A percentile compares a stretch with the other conserved stretches of the same genome.
phyloP scores from a whole-genome alignment of 2,329 filamentous ascomycete species.

The Diaporthe velutina region DNA sequence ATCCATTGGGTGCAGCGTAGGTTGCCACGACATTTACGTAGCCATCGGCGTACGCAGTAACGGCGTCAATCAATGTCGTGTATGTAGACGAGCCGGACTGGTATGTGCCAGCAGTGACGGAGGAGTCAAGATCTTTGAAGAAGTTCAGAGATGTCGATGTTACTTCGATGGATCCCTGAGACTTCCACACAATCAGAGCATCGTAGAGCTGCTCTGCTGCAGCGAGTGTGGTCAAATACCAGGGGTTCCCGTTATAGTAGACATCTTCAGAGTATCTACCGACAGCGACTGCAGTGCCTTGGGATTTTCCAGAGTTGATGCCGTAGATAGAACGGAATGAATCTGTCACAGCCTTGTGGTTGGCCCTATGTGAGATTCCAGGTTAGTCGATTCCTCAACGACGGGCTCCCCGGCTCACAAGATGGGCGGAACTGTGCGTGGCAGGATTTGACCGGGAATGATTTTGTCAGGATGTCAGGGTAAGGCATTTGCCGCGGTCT shows the following conservation, averaged over 20 bases:
- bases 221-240: slow-evolving; percentile 82
- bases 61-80: slow-evolving; percentile 67
- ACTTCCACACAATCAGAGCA: slow-evolving; percentile 79
- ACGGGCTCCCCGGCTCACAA: not conserved
- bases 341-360: slow-evolving; percentile 81
- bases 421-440: not conserved
- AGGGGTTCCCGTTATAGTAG: slow-evolving; percentile 85
- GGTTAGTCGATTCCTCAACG: not conserved
- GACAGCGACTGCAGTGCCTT: slow-evolving; percentile 71
- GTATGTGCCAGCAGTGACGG: slow-evolving; percentile 73
- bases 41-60: slow-evolving; percentile 69
- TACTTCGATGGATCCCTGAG: slow-evolving; percentile 72
- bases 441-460: not conserved
- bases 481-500: not conserved
- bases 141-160: slow-evolving; percentile 76
- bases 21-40: slow-evolving; percentile 73
- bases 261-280: slow-evolving; percentile 79
- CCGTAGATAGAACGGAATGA: slow-evolving; percentile 79
- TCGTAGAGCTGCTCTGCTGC: slow-evolving; percentile 86
- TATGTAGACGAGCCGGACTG: slow-evolving; percentile 60
- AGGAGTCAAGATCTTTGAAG: slow-evolving; percentile 75
- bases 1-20: slow-evolving; percentile 74
- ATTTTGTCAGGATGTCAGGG: not conserved
- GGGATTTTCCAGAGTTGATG: slow-evolving; percentile 75
- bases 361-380: slow-evolving; percentile 56